Percentiles rank a stretch among this genome's conserved stretches.
These are phyloP conservation scores for Pseudotsuga menziesii DNA, from an alignment of 75 land plant genomes.

Conservation along the genomic window DNA sequence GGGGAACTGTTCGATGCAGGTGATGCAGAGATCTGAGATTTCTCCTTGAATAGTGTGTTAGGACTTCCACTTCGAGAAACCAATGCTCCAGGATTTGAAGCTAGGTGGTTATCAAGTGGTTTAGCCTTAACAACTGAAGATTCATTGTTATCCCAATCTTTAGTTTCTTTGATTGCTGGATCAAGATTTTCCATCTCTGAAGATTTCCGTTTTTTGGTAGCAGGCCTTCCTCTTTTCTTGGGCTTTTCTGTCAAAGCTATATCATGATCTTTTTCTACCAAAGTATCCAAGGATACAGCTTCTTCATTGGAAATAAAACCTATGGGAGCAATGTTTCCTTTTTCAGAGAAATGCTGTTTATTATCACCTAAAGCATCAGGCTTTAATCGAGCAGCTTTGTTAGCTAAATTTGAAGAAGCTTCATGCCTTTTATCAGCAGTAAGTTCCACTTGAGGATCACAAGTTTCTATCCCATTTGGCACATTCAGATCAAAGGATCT, in stretches of 20 bases:
- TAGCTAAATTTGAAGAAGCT: background rate
- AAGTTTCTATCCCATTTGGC: conserved; percentile 1
- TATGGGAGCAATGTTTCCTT: background rate
- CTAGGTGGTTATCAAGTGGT: background rate
- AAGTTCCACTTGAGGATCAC: background rate
- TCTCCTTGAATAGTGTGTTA: background rate
- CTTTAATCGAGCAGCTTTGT: background rate
- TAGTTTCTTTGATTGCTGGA: background rate
- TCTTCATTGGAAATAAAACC: background rate
- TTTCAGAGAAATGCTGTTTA: background rate
- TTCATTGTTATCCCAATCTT: background rate
- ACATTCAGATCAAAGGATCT: background rate
- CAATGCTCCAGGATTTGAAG: background rate
- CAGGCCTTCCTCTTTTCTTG: conserved; percentile 6
- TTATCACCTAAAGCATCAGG: conserved; percentile 3
- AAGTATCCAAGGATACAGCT: background rate
- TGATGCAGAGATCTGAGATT: background rate
- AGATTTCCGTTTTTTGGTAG: background rate
- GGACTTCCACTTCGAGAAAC: conserved; percentile 1
- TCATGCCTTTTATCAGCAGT: background rate
- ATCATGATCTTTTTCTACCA: background rate
- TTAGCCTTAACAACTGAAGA: background rate
- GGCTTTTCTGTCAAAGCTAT: background rate
- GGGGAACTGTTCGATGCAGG: background rate
- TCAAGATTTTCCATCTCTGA: background rate